A percentile compares a stretch with the other conserved stretches of the same genome.
These are phyloP conservation scores for Starmera dryadoides DNA, from an alignment of 805 yeast genomes.

Conservation along the genomic window DNA sequence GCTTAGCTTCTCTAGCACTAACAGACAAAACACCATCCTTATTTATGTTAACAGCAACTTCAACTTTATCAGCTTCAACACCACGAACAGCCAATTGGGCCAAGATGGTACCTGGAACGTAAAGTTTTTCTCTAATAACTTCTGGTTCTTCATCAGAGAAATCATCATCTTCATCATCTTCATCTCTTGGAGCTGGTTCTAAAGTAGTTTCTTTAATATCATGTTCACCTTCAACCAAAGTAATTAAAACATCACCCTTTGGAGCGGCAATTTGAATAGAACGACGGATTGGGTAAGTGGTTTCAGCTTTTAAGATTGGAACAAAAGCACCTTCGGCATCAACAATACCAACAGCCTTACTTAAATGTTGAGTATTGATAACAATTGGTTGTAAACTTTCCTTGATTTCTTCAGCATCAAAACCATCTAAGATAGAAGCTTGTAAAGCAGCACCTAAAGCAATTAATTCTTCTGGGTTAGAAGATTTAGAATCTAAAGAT, in stretches of 20 bases:
- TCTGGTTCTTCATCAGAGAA: slow-evolving; percentile 87
- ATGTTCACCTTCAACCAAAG: slow-evolving; percentile 81
- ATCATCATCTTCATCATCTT: slow-evolving; percentile 43
- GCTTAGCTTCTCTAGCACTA: slow-evolving; percentile 56
- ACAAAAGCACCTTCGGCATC: slow-evolving; percentile 66
- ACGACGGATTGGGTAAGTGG: slow-evolving; percentile 87
- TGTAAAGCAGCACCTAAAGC: slow-evolving; percentile 96
- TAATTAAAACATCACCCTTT: slow-evolving; percentile 55
- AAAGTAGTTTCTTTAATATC: slow-evolving; percentile 74
- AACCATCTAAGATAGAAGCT: slow-evolving; percentile 77
- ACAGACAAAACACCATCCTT: slow-evolving; percentile 55
- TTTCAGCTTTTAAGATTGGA: slow-evolving; percentile 70
- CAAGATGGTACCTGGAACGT: slow-evolving; percentile 64
- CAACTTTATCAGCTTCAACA: slow-evolving; percentile 61
- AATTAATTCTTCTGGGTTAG: slow-evolving; percentile 82
- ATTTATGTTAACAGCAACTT: slow-evolving; percentile 46
- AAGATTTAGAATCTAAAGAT: slow-evolving; percentile 63
- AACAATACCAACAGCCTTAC: slow-evolving; percentile 79
- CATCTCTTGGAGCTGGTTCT: slow-evolving; percentile 53
- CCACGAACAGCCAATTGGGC: slow-evolving; percentile 75
- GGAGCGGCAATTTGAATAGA: slow-evolving; percentile 55
- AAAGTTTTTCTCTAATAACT: slow-evolving; percentile 65
- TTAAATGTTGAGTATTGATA: slow-evolving; percentile 80
- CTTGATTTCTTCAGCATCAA: slow-evolving; percentile 72
- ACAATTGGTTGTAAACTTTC: slow-evolving; percentile 82